Evolutionary conservation across 1,139 yeast species (phyloP), one percentile per base, ranked within the genome.

Genomic region (Blastobotrys ciferrii): DNA sequence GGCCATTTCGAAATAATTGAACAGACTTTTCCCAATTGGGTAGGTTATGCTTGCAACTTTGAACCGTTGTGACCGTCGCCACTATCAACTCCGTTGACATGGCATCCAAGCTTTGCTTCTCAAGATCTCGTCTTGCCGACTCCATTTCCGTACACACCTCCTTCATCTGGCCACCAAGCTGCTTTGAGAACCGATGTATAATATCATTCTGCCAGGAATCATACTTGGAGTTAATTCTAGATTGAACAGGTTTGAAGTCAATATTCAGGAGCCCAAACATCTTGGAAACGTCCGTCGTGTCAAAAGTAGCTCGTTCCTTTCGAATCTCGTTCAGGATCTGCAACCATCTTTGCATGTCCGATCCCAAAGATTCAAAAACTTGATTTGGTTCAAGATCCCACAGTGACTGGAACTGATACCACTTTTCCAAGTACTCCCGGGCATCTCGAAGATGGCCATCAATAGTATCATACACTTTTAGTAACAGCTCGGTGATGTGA

Each of bases 331-430:
- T 62, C 30, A 82, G 60, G 1, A 74, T 58, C 2, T 65, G 65
- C 25, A 76, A 59, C 92, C 91, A 84, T 12, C 58, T 56, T 0
- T 57, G 54, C 42, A 82, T 57, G 18, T 72, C 67, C 4, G 61
- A 53, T 1, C 73, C 75, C 9, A 75, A 59, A 14, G 57, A 33
- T 23, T 55, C 51, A 53, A 62, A 60, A 40, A 73, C 62, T 47
- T 65, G 63, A 4, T 69, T 70, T 0, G 72, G 57, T 20, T 70
- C 70, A 12, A 77, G 57, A 51, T 78, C 84, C 87, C 91, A 83
- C 3, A 85, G 64, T 1, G 74, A 66, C 58, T 82, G 86, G 31
- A 84, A 69, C 28, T 67, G 68, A 6, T 64, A 62, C 95, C 95
- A 87, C 30, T 70, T 67, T 1, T 59, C 54, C 15, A 75, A 62